Evolutionary conservation across 2,329 filamentous ascomycete genomes (phyloP).

Genomic region (Hymenoscyphus scutula): DNA sequence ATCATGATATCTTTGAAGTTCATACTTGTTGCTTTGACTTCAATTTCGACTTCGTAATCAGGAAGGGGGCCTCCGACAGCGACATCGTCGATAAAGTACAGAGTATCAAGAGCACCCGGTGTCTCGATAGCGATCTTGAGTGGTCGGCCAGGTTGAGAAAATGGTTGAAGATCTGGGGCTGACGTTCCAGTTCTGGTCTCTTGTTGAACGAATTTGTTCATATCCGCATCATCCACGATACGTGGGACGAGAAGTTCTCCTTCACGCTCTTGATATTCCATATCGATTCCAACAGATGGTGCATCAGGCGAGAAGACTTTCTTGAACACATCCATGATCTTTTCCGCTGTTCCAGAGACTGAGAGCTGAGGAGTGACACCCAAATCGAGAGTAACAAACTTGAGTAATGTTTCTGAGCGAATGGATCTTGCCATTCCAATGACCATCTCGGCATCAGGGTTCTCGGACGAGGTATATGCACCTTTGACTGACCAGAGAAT

Average conservation of each 20-base stretch:
- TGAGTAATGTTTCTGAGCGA: slow-evolving; percentile 30
- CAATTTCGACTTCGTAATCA: slow-evolving; percentile 29
- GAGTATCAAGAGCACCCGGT: slow-evolving; percentile 30
- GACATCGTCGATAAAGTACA: slow-evolving; percentile 30
- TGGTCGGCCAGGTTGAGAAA: slow-evolving; percentile 34
- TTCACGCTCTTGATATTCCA: slow-evolving; percentile 29
- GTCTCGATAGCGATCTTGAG: slow-evolving; percentile 29
- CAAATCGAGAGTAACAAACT: slow-evolving; percentile 30
- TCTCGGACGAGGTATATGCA: slow-evolving; percentile 38
- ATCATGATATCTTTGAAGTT: slow-evolving; percentile 35
- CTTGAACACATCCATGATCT: slow-evolving; percentile 24
- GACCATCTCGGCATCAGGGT: slow-evolving; percentile 29
- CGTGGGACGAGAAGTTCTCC: slow-evolving; percentile 32
- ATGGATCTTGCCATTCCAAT: slow-evolving; percentile 33
- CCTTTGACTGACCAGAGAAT: slow-evolving; percentile 50
- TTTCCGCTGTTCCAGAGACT: slow-evolving; percentile 29
- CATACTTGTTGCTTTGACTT: slow-evolving; percentile 35
- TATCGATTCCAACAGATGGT: slow-evolving; percentile 16
- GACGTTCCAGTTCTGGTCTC: slow-evolving; percentile 41
- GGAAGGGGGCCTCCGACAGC: slow-evolving; percentile 23
- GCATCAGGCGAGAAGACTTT: slow-evolving; percentile 16
- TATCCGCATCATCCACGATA: slow-evolving; percentile 30
- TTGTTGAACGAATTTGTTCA: slow-evolving; percentile 42
- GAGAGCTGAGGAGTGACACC: slow-evolving; percentile 35
- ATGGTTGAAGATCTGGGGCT: slow-evolving; percentile 40